Conservation (phyloP, 2,329 filamentous ascomycete genomes). For the Sporothrix sp. region DNA sequence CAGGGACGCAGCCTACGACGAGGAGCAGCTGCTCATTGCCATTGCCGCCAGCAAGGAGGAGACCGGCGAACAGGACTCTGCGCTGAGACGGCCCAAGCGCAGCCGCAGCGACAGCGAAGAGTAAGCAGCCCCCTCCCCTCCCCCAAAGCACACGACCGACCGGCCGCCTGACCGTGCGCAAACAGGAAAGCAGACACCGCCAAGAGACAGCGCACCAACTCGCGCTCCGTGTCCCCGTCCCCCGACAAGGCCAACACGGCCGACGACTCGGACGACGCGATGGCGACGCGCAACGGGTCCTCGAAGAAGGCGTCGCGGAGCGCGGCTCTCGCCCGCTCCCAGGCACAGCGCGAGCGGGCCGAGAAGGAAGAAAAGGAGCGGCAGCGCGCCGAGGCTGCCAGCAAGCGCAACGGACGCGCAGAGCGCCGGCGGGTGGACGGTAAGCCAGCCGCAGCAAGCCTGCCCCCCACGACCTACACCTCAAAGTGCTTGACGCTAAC, state of each 20-base stretch:
- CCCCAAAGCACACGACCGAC: too few species aligned
- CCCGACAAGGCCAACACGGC: constrained; percentile 39
- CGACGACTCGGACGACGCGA: constrained; percentile 65
- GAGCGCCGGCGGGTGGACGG: constrained; percentile 75
- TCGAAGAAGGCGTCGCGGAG: constrained; percentile 50
- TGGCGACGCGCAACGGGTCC: constrained; percentile 37
- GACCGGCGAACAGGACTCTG: constrained; percentile 45
- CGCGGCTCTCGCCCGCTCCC: constrained; percentile 25
- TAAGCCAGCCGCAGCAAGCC: constrained; percentile 31
- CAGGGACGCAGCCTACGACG: constrained; percentile 86
- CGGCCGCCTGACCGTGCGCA: constrained; percentile 8
- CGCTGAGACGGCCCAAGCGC: constrained; percentile 62
- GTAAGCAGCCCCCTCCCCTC: constrained; percentile 50
- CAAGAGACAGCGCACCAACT: constrained; percentile 78
- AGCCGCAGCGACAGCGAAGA: constrained; percentile 87
- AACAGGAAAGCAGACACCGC: constrained; percentile 56
- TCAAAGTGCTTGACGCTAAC: constrained; percentile 28
- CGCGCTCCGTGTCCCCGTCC: constrained; percentile 57
- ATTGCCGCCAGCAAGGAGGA: constrained; percentile 94
- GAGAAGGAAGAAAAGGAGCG: constrained; percentile 67
- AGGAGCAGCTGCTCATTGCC: constrained; percentile 82
- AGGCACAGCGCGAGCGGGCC: constrained; percentile 48
- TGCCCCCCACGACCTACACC: constrained; percentile 13
- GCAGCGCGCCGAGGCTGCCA: constrained; percentile 63
- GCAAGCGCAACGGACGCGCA: constrained; percentile 70